Evolutionary conservation across 2,329 filamentous ascomycete genomes (phyloP).

Genomic region (Gliomastix tumulicola): DNA sequence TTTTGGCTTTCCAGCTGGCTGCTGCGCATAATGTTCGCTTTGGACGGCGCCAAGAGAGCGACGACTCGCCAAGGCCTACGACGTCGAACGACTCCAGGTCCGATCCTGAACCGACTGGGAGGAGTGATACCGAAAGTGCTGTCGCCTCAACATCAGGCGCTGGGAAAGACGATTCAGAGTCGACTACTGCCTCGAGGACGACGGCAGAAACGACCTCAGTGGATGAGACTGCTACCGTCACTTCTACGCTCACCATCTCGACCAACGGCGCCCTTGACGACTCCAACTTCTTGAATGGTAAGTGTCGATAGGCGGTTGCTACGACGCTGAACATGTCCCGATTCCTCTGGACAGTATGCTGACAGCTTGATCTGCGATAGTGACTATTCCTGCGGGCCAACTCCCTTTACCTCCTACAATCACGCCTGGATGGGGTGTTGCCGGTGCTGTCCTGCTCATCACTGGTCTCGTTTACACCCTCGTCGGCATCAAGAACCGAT

Average conservation of each 20-base stretch:
- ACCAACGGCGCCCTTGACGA: constrained; percentile 14
- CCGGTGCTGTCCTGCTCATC: constrained; percentile 67
- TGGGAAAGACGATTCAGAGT: not conserved
- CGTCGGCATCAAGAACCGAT: constrained; percentile 75
- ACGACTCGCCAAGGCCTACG: constrained; percentile 1
- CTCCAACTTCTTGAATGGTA: constrained; percentile 26
- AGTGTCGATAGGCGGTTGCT: no score
- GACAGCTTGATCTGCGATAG: not conserved
- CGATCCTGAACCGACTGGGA: constrained; percentile 3
- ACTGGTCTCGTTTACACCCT: constrained; percentile 66
- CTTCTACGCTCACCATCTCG: constrained; percentile 4
- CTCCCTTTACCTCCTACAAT: constrained; percentile 69
- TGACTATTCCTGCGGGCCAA: constrained; percentile 31
- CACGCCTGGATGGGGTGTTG: constrained; percentile 75
- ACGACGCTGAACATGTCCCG: no score
- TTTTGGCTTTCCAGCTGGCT: constrained; percentile 27
- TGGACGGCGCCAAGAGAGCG: constrained; percentile 23
- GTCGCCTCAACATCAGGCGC: no score
- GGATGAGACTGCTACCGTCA: constrained; percentile 1
- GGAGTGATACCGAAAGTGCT: no score
- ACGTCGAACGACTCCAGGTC: not conserved
- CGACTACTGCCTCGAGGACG: not conserved
- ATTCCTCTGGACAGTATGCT: no score
- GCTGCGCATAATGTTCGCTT: constrained; percentile 22
- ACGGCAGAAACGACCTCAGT: not conserved